A percentile compares a stretch with the other conserved stretches of the same genome.
phyloP scores from a whole-genome alignment of 1,139 yeast species.

The Debaryomycetaceae sp. region DNA sequence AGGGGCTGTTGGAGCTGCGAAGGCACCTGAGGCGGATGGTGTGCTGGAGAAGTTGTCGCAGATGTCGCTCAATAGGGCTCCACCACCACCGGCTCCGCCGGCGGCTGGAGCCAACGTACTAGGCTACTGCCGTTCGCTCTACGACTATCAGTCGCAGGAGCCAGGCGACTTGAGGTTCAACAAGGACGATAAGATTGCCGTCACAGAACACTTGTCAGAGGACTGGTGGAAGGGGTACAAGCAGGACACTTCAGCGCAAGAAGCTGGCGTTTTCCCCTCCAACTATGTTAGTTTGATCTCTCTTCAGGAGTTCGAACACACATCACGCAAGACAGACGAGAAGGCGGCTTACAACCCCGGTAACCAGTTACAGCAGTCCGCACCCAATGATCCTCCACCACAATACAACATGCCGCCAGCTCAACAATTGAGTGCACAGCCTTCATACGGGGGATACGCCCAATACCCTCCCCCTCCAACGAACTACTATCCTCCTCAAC shows the following conservation, averaged over 20 bases:
- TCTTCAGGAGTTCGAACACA: slow-evolving; percentile 27
- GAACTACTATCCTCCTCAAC: slow-evolving; percentile 37
- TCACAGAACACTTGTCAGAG: slow-evolving; percentile 69
- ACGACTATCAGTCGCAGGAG: slow-evolving; percentile 64
- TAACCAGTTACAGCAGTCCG: slow-evolving; percentile 4
- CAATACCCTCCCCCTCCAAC: slow-evolving; percentile 50
- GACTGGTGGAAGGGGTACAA: slow-evolving; percentile 90
- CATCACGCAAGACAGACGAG: slow-evolving; percentile 10
- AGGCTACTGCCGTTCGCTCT: slow-evolving; percentile 59
- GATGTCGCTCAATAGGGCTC: slow-evolving; percentile 12
- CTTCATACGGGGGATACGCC: slow-evolving; percentile 42
- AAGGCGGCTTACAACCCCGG: slow-evolving; percentile 15
- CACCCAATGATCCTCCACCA: slow-evolving; percentile 10
- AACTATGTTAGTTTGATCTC: slow-evolving; percentile 65
- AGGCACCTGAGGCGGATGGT: slow-evolving; percentile 1
- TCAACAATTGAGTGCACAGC: slow-evolving; percentile 16
- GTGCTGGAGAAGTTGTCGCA: slow-evolving; percentile 22
- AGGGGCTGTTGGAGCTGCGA: not conserved
- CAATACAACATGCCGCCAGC: slow-evolving; percentile 14
- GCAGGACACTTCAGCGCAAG: slow-evolving; percentile 35
- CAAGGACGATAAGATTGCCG: slow-evolving; percentile 66
- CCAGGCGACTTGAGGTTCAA: slow-evolving; percentile 64
- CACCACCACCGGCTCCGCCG: slow-evolving; percentile 20
- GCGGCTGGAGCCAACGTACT: slow-evolving; percentile 20
- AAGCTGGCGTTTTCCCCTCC: slow-evolving; percentile 83